phyloP scores from a whole-genome alignment of 1,284 basidiomycete species.

The Agaricales sp. region DNA sequence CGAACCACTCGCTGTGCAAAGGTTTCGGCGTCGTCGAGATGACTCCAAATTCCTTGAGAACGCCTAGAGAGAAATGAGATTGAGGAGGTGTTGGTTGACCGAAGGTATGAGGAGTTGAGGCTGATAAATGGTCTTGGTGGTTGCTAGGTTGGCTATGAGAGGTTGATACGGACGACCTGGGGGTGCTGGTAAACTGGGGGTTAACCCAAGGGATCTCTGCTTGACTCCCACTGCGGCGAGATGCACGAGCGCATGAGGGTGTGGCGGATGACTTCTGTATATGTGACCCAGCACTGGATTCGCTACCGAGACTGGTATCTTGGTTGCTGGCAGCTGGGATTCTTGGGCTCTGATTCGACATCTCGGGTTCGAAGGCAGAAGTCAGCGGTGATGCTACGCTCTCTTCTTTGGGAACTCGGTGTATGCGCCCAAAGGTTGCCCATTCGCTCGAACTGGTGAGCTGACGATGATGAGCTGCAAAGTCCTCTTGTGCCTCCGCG shows the following conservation, averaged over 20 bases:
- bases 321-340: too few species aligned
- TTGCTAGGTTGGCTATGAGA: neutral
- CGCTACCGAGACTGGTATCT: too few species aligned
- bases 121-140: neutral
- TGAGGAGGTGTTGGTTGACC: neutral
- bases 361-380: too few species aligned
- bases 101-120: neutral
- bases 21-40: neutral
- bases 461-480: neutral
- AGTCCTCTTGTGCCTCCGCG: neutral
- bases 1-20: neutral
- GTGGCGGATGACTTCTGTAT: too few species aligned
- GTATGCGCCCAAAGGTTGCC: neutral
- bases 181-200: neutral
- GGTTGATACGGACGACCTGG: neutral
- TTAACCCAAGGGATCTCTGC: neutral
- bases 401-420: neutral
- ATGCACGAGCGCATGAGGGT: neutral
- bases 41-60: neutral
- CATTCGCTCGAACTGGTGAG: neutral
- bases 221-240: neutral
- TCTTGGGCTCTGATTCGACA: too few species aligned
- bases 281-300: too few species aligned
- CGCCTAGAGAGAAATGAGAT: neutral
- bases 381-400: too few species aligned